Conservation (phyloP, 2,329 filamentous ascomycete genomes). For the Colletotrichum brevisporum region DNA sequence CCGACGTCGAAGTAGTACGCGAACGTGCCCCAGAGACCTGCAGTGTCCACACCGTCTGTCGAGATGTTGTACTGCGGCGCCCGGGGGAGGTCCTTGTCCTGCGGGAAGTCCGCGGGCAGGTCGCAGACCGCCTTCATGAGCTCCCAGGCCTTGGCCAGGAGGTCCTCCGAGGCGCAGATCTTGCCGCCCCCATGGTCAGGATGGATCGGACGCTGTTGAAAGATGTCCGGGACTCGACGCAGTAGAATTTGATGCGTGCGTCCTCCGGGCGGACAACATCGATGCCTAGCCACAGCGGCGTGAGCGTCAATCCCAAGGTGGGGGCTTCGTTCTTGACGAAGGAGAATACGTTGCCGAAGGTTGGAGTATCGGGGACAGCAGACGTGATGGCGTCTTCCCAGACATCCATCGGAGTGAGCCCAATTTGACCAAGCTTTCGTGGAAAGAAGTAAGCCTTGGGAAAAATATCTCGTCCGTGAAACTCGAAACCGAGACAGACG, state of each 20-base stretch:
- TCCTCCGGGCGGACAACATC: conserved; percentile 5
- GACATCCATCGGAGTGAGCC: conserved; percentile 18
- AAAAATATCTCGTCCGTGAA: neutral
- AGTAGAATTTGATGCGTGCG: conserved; percentile 28
- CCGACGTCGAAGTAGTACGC: conserved; percentile 26
- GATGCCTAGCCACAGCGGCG: conserved; percentile 19
- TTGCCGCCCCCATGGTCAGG: conserved; percentile 18
- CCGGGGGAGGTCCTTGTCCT: neutral
- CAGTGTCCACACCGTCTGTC: conserved; percentile 11
- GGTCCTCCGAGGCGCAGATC: neutral
- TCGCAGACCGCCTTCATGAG: conserved; percentile 25
- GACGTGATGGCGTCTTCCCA: conserved; percentile 28
- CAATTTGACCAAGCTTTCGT: conserved; percentile 17
- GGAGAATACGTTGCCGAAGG: neutral
- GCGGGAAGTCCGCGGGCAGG: conserved; percentile 12
- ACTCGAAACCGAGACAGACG: conserved; percentile 27
- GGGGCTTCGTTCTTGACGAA: conserved; percentile 15
- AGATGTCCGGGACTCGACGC: conserved; percentile 17
- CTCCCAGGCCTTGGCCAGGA: conserved; percentile 11
- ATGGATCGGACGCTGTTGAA: conserved; percentile 13
- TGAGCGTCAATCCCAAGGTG: conserved; percentile 5
- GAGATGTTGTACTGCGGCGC: conserved; percentile 17
- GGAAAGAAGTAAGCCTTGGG: conserved; percentile 29
- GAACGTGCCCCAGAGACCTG: conserved; percentile 24
- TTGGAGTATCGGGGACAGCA: neutral